Conservation (phyloP, 2,329 filamentous ascomycete species). For the Penicillium sp. region DNA sequence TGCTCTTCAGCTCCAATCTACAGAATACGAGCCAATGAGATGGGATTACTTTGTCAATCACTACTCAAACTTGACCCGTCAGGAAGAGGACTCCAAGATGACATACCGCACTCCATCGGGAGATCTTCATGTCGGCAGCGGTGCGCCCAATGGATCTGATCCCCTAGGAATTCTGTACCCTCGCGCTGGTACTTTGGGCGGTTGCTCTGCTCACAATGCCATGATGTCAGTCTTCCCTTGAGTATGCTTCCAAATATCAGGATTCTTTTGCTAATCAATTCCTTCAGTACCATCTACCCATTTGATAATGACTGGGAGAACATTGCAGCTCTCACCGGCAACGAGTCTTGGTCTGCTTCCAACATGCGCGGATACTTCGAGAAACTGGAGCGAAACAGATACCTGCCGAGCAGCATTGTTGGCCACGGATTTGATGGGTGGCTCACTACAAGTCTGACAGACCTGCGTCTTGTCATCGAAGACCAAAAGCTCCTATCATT, state of each 20-base stretch:
- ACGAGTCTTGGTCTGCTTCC: conserved; percentile 56
- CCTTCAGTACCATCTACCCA: conserved; percentile 52
- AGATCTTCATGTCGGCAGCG: conserved; percentile 55
- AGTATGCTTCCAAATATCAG: neutral
- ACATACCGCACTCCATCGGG: conserved; percentile 56
- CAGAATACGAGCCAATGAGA: conserved; percentile 56
- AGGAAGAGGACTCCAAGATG: conserved; percentile 60
- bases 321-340: conserved; percentile 59
- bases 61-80: conserved; percentile 56
- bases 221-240: conserved; percentile 44
- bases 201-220: conserved; percentile 63
- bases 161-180: conserved; percentile 59
- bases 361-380: conserved; percentile 60
- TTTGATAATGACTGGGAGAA: conserved; percentile 60
- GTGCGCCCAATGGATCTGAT: conserved; percentile 52
- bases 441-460: conserved; percentile 54
- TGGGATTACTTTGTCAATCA: conserved; percentile 69
- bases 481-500: conserved; percentile 58
- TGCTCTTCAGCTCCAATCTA: conserved; percentile 54
- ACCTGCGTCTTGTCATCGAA: conserved; percentile 52
- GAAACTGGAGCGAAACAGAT: conserved; percentile 55
- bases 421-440: conserved; percentile 63
- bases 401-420: conserved; percentile 42
- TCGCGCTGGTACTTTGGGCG: conserved; percentile 56
- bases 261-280: neutral